Conservation (phyloP, 2,329 filamentous ascomycete species). For the Penicillium sp. region DNA sequence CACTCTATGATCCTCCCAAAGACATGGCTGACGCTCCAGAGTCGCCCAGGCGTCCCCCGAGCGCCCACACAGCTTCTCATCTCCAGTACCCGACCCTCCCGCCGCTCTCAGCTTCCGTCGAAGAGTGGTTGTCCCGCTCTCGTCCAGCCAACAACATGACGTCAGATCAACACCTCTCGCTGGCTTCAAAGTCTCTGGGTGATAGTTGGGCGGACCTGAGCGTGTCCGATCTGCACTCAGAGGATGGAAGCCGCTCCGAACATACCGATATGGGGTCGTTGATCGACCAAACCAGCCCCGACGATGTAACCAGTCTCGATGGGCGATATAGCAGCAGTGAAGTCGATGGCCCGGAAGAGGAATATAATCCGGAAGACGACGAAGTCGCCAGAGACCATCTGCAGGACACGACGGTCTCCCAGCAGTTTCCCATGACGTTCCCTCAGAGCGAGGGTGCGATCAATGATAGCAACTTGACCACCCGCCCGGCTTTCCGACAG, state of each 20-base stretch:
- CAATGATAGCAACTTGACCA: slow-evolving; percentile 39
- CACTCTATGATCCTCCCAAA: slow-evolving; percentile 11
- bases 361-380: slow-evolving; percentile 28
- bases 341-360: slow-evolving; percentile 35
- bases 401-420: slow-evolving; percentile 31
- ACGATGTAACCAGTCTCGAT: slow-evolving; percentile 49
- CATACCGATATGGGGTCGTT: slow-evolving; percentile 47
- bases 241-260: slow-evolving; percentile 48
- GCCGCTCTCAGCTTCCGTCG: slow-evolving; percentile 40
- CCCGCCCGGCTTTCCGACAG: slow-evolving; percentile 34
- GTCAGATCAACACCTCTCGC: slow-evolving; percentile 33
- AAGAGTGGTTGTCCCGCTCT: slow-evolving; percentile 46
- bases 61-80: slow-evolving; percentile 30
- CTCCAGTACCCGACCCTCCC: slow-evolving; percentile 46
- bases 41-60: slow-evolving; percentile 31
- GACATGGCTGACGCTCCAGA: slow-evolving; percentile 43
- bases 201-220: slow-evolving; percentile 51
- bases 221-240: slow-evolving; percentile 46
- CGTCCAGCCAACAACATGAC: slow-evolving; percentile 45
- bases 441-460: slow-evolving; percentile 31
- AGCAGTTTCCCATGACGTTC: slow-evolving; percentile 33
- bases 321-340: slow-evolving; percentile 43
- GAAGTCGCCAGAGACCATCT: slow-evolving; percentile 25
- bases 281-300: slow-evolving; percentile 43
- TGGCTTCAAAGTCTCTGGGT: slow-evolving; percentile 37